Base-by-base conservation (phyloP, 352 stramenopile genomes). In the Aphanomyces euteiches region DNA sequence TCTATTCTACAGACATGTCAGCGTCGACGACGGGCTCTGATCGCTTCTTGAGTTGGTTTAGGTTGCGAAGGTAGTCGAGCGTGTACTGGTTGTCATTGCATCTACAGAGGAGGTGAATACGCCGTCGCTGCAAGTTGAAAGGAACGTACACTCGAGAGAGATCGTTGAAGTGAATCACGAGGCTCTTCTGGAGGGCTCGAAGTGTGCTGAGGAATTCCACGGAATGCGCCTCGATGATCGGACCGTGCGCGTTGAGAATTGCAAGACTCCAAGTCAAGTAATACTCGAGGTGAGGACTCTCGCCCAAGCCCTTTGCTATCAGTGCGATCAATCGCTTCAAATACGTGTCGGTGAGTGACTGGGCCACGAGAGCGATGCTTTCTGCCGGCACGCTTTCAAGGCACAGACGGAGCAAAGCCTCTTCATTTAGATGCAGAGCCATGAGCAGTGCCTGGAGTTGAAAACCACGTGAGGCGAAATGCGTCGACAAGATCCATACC, bases 341-440 rank as follows among this genome's bases (percentile, higher is more conserved):
- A 75, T 98, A 97, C 72, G 89, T 83, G 60, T 95, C 86, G 39
- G 91, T 90, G 38, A 99, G 78, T 43, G 88, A 87, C 69, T 93
- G 83, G 8, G 92, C 92, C 53, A 99, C 93, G 61, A 98, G 84
- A 21, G 79, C 61, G 76, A 99, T 96, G 56, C 78, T 95, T 41
- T 80, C 85, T 39, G 95, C 83, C 12, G 95, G 92, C 37, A 96
- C 92, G 56, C 85, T 82, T 70, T 98, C 96, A 10, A 99, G 73
- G 38, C 97, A 97, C 67, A 83, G 75, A 72, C 87, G 84, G 43
- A 99, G 96, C 39, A 98, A 75, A 12, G 84, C 81, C 75, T 96
- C 92, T 77, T 99, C 96, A 77, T 98, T 98, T 74, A 99, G 76
- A 75, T 99, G 93, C 56, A 99, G 77, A 63, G 93, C 89, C 91